These are phyloP conservation scores for Rhynchospora breviuscula DNA, from an alignment of 176 grass and related monocot genomes.

Conservation along the genomic window DNA sequence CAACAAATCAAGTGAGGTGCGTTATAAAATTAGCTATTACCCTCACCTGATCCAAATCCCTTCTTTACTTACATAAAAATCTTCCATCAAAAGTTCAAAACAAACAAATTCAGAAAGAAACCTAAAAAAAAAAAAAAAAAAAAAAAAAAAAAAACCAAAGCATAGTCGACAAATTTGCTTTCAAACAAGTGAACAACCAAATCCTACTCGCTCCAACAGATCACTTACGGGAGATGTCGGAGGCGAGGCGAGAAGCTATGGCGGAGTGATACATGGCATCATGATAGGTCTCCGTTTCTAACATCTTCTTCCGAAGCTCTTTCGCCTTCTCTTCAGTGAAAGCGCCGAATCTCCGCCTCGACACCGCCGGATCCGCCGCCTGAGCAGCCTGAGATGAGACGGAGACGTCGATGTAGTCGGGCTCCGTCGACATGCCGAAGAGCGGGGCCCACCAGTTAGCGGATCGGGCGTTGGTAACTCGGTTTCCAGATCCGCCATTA, in stretches of 20 bases:
- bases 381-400: not conserved
- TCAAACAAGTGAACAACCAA: not conserved
- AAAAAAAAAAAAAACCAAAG: not conserved
- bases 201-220: not conserved
- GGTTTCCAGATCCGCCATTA: slow-evolving; percentile 7
- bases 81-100: not conserved
- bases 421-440: slow-evolving; percentile 67
- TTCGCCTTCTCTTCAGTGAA: slow-evolving; percentile 96
- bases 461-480: not conserved
- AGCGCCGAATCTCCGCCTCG: slow-evolving; percentile 35
- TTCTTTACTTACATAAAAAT: slow-evolving; percentile 17
- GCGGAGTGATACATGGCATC: slow-evolving; percentile 98
- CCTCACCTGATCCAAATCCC: not conserved
- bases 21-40: slow-evolving; percentile 14
- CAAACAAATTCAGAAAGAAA: not conserved
- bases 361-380: not conserved
- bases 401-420: slow-evolving; percentile 72
- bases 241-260: slow-evolving; percentile 96
- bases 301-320: slow-evolving; percentile 62
- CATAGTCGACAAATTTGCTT: slow-evolving; percentile 7
- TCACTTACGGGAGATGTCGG: slow-evolving; percentile 32
- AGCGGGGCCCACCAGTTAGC: slow-evolving; percentile 87
- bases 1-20: slow-evolving; percentile 21
- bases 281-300: slow-evolving; percentile 76
- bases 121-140: not conserved